Evolutionary conservation across 495 filamentous ascomycete genomes (phyloP).

Genomic region (Astrothelium subdiscretum): DNA sequence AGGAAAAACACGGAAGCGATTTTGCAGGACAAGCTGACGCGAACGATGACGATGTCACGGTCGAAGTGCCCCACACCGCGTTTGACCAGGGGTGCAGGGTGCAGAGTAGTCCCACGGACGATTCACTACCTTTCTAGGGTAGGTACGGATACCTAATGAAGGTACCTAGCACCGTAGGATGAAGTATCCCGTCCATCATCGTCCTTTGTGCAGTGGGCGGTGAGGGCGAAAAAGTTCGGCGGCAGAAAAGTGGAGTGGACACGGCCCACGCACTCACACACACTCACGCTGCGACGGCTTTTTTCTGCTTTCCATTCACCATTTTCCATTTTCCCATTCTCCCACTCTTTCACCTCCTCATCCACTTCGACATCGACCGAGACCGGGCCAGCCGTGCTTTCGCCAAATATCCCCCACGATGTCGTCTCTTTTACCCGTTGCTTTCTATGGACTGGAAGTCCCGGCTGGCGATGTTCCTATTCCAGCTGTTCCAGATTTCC

Average conservation of each 20-base stretch:
- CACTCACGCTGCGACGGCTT: background rate
- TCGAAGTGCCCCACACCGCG: background rate
- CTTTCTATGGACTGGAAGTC: conserved; percentile 82
- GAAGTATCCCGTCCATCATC: no score
- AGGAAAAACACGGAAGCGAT: no score
- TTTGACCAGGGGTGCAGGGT: background rate
- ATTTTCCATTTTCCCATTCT: background rate
- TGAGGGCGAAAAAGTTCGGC: background rate
- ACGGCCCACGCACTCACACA: background rate
- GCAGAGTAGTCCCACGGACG: no score
- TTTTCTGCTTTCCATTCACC: background rate
- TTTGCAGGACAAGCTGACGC: background rate
- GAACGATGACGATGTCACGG: background rate
- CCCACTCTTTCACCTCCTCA: background rate
- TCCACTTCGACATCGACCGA: background rate
- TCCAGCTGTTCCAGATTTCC: conserved; percentile 60
- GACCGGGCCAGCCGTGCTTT: background rate
- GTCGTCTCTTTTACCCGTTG: conserved; percentile 50
- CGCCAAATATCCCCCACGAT: background rate
- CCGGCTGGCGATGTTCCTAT: conserved; percentile 66
- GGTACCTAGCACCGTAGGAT: no score
- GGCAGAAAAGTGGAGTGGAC: background rate
- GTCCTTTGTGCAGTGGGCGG: background rate
- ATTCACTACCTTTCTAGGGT: no score
- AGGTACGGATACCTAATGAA: no score